A percentile compares a stretch with the other conserved stretches of the same genome.
Evolutionary conservation across 305 asterid genomes (phyloP).

Genomic region (Plantago rigida): DNA sequence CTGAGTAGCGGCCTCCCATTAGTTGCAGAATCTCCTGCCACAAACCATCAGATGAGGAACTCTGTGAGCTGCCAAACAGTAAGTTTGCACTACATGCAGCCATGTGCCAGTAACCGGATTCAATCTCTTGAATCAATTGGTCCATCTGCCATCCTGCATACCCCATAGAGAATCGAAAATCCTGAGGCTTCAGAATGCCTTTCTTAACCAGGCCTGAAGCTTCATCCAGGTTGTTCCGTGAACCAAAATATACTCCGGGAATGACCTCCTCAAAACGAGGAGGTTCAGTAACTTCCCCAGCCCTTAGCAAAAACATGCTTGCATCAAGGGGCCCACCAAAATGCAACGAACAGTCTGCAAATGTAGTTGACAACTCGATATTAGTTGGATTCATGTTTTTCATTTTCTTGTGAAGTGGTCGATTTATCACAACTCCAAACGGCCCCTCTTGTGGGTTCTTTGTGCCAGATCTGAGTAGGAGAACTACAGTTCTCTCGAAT

Average conservation of each 20-base stretch:
- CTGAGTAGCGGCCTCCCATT: slow-evolving; percentile 91
- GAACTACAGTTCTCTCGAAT: slow-evolving; percentile 80
- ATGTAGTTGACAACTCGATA: slow-evolving; percentile 67
- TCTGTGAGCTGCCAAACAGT: slow-evolving; percentile 44
- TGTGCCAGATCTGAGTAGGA: slow-evolving; percentile 80
- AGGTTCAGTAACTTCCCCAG: slow-evolving; percentile 33
- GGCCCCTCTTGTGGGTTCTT: slow-evolving; percentile 88
- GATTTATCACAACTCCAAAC: slow-evolving; percentile 72
- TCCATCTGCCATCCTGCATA: slow-evolving; percentile 91
- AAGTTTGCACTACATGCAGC: slow-evolving; percentile 81
- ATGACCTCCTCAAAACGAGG: slow-evolving; percentile 62
- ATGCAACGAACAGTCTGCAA: slow-evolving; percentile 67
- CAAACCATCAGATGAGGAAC: slow-evolving; percentile 49
- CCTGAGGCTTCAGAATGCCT: slow-evolving; percentile 56
- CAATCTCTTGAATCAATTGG: slow-evolving; percentile 71
- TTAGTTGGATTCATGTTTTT: slow-evolving; percentile 78
- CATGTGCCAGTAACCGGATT: slow-evolving; percentile 68
- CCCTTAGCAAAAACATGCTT: slow-evolving; percentile 62
- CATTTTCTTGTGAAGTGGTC: slow-evolving; percentile 73
- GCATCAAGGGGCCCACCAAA: slow-evolving; percentile 97
- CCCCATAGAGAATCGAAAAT: slow-evolving; percentile 82
- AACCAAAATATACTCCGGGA: slow-evolving; percentile 70
- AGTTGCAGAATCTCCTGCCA: slow-evolving; percentile 88
- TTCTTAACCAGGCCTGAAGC: slow-evolving; percentile 64
- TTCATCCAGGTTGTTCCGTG: slow-evolving; percentile 63